Evolutionary conservation across 2,329 filamentous ascomycete genomes (phyloP), one percentile per base, ranked within the genome.

Genomic region (Pestalotiopsis sp.): DNA sequence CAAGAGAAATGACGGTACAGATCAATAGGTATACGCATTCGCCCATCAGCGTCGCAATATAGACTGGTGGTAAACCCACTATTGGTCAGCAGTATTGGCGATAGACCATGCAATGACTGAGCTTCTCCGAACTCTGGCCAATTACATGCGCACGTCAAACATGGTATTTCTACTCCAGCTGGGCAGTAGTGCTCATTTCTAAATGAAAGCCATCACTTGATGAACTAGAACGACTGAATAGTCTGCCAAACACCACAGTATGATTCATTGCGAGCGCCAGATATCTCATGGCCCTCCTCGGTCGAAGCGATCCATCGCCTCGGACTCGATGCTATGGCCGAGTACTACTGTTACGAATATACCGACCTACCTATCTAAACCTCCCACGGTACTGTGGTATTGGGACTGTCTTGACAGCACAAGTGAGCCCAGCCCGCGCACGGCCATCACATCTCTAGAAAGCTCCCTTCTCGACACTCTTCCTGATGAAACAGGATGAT

Each of bases 401-500:
- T 36, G 31, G 31, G 31, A 2, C 31, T 36, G 31, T 14, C 45
- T 52, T n/a, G 45, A 52, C 45, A n/a, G 45, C 45, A 52, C 45
- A 52, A 52, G 5, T 52, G 45, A 52, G 45, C 20, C 45, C 45
- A 52, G 45, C 45, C n/a, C 45, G 45, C 45, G 45, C 45, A 52
- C 45, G 45, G 45, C 45, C 45, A 36, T 52, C 45, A 52, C 45
- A 52, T 9, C 14, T 52, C 36, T n/a, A 65, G 23, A 31, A 36
- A 36, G 20, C 12, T 40, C 31, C 38, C 59, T 62, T 27, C 61
- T 31, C 23, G 57, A 27, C 27, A 17, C 20, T 59, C 20, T 36
- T 25, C 11, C 23, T 66, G 27, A n/a, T 66, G 64, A 56, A 57
- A 56, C 64, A 58, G 45, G 12, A 38, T 25, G 52, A 66, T 60